These are phyloP conservation scores for Helicostylum pulchrum DNA, from an alignment of 192 early-diverging fungal species.

Conservation along the genomic window DNA sequence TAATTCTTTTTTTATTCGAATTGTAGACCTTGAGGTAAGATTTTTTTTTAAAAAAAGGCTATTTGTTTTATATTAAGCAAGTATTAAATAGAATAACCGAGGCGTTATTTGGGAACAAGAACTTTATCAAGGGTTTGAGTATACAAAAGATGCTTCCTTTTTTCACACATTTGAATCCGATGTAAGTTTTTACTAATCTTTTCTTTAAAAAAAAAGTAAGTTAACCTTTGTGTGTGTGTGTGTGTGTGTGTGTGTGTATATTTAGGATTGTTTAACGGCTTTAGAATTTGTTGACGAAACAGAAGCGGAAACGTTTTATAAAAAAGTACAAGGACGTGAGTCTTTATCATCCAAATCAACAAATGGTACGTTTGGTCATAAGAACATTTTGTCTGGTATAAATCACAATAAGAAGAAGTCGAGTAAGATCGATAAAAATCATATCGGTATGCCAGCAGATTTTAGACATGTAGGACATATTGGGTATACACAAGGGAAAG, in stretches of 20 bases:
- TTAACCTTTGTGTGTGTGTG: neutral
- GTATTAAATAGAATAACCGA: constrained; percentile 36
- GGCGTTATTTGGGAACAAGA: constrained; percentile 82
- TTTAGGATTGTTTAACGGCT: constrained; percentile 56
- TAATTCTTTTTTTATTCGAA: constrained; percentile 63
- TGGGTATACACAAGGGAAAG: constrained; percentile 54
- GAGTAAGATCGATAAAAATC: constrained; percentile 54
- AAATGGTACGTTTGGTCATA: neutral
- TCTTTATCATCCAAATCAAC: constrained; percentile 15
- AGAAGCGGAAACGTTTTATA: constrained; percentile 63
- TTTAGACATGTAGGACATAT: constrained; percentile 61
- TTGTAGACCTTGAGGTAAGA: constrained; percentile 61
- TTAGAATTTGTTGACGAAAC: constrained; percentile 70
- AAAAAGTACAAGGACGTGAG: constrained; percentile 39
- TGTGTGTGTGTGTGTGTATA: neutral
- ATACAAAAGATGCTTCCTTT: constrained; percentile 55
- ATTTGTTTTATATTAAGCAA: neutral
- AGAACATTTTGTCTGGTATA: neutral
- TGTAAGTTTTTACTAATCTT: constrained; percentile 33
- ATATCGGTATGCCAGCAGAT: constrained; percentile 51
- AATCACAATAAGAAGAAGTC: constrained; percentile 31
- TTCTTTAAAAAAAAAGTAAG: neutral
- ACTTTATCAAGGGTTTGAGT: constrained; percentile 70
- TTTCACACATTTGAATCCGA: constrained; percentile 73
- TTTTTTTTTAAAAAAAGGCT: neutral